Evolutionary conservation across 2,329 filamentous ascomycete genomes (phyloP).

Genomic region (Colletotrichum phormii): DNA sequence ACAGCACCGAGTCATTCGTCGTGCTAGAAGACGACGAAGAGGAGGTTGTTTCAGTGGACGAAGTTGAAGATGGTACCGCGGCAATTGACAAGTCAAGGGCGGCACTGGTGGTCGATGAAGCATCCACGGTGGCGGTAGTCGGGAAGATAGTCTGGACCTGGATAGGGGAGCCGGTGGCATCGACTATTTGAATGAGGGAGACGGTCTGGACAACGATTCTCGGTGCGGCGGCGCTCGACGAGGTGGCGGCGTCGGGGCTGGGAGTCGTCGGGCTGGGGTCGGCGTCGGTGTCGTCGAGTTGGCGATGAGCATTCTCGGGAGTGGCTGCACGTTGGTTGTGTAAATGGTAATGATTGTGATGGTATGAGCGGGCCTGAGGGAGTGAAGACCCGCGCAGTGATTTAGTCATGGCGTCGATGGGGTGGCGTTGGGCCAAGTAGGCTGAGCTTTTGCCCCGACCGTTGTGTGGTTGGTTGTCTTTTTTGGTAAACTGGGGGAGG

Average conservation of each 20-base stretch:
- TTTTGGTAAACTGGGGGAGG: conserved; percentile 29
- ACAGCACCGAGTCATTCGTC: conserved; percentile 9
- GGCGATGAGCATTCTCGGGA: conserved; percentile 41
- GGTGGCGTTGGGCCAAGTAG: conserved; percentile 38
- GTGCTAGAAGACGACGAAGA: not conserved
- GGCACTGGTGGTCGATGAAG: conserved; percentile 34
- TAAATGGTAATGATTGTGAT: conserved; percentile 47
- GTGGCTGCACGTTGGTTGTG: conserved; percentile 45
- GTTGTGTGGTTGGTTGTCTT: conserved; percentile 11
- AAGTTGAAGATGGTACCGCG: not conserved
- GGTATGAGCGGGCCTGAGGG: conserved; percentile 55
- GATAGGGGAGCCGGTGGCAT: conserved; percentile 58
- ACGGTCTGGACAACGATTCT: conserved; percentile 65
- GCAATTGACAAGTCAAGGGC: conserved; percentile 24
- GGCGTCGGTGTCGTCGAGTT: conserved; percentile 40
- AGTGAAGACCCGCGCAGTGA: conserved; percentile 60
- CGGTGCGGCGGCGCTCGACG: conserved; percentile 34
- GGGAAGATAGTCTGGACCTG: conserved; percentile 56
- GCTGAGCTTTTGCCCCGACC: conserved; percentile 26
- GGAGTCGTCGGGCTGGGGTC: conserved; percentile 37
- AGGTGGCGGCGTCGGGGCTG: conserved; percentile 31
- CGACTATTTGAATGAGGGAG: conserved; percentile 65
- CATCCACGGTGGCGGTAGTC: conserved; percentile 51
- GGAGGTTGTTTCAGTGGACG: conserved; percentile 6
- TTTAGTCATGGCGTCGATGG: conserved; percentile 59